Evolutionary conservation across 176 grass and related monocot species (phyloP).

Genomic region (Hsuehochloa calcarea): DNA sequence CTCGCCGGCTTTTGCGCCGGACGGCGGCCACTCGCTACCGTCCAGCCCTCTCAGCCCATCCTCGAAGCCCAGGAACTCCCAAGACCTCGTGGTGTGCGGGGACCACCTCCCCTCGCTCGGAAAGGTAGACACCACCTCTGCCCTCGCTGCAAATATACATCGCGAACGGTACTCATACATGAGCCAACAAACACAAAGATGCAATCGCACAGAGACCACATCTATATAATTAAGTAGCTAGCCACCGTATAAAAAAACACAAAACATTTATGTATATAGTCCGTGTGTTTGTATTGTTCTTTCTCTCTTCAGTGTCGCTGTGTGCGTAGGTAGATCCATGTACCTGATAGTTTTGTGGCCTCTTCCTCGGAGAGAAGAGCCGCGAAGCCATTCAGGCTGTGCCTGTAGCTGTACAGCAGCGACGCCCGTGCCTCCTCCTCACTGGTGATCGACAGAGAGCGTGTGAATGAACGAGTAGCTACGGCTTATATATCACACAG

Average conservation of each 20-base stretch:
- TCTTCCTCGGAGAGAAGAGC: constrained; percentile 65
- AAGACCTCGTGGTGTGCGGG: constrained; percentile 90
- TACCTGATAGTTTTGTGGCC: constrained; percentile 60
- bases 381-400: constrained; percentile 92
- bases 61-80: constrained; percentile 76
- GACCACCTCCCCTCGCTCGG: constrained; percentile 63
- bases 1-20: constrained; percentile 37
- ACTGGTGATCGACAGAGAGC: constrained; percentile 23
- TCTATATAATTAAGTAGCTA: not conserved
- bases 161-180: not conserved
- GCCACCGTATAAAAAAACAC: not conserved
- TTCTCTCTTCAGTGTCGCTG: not conserved
- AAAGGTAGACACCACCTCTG: constrained; percentile 64
- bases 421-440: constrained; percentile 59
- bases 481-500: not conserved
- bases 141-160: constrained; percentile 40
- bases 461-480: not conserved
- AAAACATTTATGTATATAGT: not conserved
- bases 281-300: not conserved
- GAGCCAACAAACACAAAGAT: constrained; percentile 21
- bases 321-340: not conserved
- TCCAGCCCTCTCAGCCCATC: constrained; percentile 36
- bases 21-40: constrained; percentile 33
- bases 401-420: constrained; percentile 88
- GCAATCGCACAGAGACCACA: not conserved